phyloP scores from a whole-genome alignment of 768 basidiomycete genomes.

The Pisolithus orientalis region DNA sequence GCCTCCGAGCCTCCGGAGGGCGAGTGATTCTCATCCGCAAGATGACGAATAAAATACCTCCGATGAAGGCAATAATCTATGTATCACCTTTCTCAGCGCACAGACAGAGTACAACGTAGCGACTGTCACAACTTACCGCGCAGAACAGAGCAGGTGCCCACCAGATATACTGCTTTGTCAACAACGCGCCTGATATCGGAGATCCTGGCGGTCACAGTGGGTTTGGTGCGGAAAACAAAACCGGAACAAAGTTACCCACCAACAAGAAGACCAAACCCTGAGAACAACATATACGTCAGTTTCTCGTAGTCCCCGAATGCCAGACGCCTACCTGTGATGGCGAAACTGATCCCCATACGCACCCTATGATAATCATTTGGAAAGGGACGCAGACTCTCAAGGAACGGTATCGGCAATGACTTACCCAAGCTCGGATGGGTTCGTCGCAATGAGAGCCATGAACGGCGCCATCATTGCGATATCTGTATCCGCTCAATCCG shows the following conservation, averaged over 20 bases:
- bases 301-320: background rate
- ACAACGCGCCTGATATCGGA: conserved; percentile 51
- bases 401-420: conserved; percentile 1
- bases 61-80: background rate
- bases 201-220: conserved; percentile 34
- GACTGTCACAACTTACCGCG: conserved; percentile 24
- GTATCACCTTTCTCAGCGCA: too few species aligned
- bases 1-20: background rate
- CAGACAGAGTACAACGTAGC: background rate
- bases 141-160: conserved; percentile 51
- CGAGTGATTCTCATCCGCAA: background rate
- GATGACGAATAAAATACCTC: background rate
- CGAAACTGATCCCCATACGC: conserved; percentile 44
- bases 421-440: conserved; percentile 48
- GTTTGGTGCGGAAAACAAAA: conserved; percentile 1
- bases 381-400: conserved; percentile 5
- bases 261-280: conserved; percentile 21
- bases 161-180: conserved; percentile 46
- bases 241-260: conserved; percentile 2
- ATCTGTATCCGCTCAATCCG: conserved; percentile 14
- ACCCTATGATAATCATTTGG: conserved; percentile 10
- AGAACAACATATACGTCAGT: too few species aligned
- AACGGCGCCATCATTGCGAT: conserved; percentile 37
- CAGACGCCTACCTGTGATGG: conserved; percentile 30
- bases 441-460: conserved; percentile 38